Evolutionary conservation across 2,329 filamentous ascomycete species (phyloP).

Genomic region (Alternaria postmessia): DNA sequence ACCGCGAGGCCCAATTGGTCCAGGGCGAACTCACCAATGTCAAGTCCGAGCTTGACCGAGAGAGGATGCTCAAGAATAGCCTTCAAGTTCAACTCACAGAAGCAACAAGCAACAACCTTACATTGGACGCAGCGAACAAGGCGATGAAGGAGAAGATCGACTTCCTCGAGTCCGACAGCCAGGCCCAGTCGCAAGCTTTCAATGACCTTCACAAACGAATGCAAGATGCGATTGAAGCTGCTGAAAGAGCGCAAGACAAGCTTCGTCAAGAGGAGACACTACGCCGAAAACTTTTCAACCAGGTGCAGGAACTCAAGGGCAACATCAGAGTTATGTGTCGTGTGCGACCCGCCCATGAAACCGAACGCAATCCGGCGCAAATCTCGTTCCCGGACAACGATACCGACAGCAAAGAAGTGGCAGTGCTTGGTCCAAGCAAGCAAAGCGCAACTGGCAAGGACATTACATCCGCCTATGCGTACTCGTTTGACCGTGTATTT

Average conservation of each 20-base stretch:
- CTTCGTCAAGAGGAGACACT: slow-evolving; percentile 91
- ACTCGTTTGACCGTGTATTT: slow-evolving; percentile 94
- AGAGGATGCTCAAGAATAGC: slow-evolving; percentile 67
- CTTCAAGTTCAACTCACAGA: slow-evolving; percentile 63
- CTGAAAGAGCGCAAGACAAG: slow-evolving; percentile 77
- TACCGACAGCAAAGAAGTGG: slow-evolving; percentile 86
- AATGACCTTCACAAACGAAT: slow-evolving; percentile 81
- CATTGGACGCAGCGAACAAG: slow-evolving; percentile 77
- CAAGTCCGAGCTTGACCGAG: slow-evolving; percentile 58
- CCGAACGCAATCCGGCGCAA: slow-evolving; percentile 70
- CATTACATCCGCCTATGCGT: slow-evolving; percentile 80
- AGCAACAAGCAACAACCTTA: slow-evolving; percentile 52
- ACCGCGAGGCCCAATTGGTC: slow-evolving; percentile 61
- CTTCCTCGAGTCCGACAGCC: slow-evolving; percentile 87
- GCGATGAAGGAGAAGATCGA: slow-evolving; percentile 83
- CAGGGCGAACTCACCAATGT: slow-evolving; percentile 61
- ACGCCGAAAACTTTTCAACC: slow-evolving; percentile 91
- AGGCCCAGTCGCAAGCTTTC: slow-evolving; percentile 87
- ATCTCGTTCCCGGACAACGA: slow-evolving; percentile 81
- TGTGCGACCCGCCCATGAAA: slow-evolving; percentile 76
- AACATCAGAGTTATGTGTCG: slow-evolving; percentile 99
- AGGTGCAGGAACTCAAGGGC: slow-evolving; percentile 96
- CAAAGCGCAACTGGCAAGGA: slow-evolving; percentile 80
- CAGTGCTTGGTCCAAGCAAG: slow-evolving; percentile 82
- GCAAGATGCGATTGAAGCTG: slow-evolving; percentile 76